Conservation (phyloP, 1,284 basidiomycete species). For the Puccinia novopanici region DNA sequence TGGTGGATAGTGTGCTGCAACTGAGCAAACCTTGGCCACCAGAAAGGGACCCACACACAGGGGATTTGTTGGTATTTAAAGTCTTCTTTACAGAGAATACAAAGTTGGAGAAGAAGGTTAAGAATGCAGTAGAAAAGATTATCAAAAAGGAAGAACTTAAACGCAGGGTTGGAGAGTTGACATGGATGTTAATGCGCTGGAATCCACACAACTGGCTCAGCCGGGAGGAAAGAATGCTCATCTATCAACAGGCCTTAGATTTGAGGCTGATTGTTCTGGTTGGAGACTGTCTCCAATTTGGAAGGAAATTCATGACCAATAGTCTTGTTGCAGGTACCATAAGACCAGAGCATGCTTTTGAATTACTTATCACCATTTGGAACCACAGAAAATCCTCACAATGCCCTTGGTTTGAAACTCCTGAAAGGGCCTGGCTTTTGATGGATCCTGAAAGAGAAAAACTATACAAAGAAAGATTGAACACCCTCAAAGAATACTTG, state of each 20-base stretch:
- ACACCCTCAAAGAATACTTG: not conserved
- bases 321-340: not conserved
- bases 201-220: slow-evolving; percentile 5
- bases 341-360: not conserved
- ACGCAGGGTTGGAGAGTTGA: no score
- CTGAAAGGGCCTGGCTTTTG: slow-evolving; percentile 19
- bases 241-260: slow-evolving; percentile 19
- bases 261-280: not conserved
- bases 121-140: not conserved
- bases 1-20: not conserved
- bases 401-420: not conserved
- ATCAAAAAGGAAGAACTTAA: not conserved
- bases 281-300: slow-evolving; percentile 21
- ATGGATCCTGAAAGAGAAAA: not conserved
- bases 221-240: not conserved
- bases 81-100: not conserved
- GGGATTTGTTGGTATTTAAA: not conserved
- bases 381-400: not conserved
- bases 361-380: not conserved
- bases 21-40: slow-evolving; percentile 5
- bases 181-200: not conserved
- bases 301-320: not conserved
- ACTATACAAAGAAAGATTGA: slow-evolving; percentile 6
- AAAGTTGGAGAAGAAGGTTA: not conserved
- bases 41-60: not conserved